Conservation (phyloP, 176 grass and related monocot species). For the Carex cristatella region DNA sequence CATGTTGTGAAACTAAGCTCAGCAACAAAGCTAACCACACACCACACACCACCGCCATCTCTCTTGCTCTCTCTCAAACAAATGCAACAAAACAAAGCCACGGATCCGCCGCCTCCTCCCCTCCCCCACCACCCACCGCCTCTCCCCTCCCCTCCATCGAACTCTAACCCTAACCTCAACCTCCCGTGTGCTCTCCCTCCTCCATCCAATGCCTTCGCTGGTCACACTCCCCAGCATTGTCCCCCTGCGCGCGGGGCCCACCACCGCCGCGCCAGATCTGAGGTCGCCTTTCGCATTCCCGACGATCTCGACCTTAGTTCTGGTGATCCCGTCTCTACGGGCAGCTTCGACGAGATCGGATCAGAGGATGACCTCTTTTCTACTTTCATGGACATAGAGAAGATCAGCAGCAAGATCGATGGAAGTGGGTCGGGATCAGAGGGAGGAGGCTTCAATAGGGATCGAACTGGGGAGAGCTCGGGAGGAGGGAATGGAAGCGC, state of each 20-base stretch:
- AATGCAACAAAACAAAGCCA: constrained; percentile 65
- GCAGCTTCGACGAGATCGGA: constrained; percentile 72
- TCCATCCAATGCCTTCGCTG: constrained; percentile 8
- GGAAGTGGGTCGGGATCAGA: constrained; percentile 39
- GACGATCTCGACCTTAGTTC: constrained; percentile 65
- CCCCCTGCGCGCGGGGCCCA: constrained; percentile 40
- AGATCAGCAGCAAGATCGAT: constrained; percentile 52
- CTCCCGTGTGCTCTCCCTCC: neutral
- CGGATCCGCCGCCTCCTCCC: constrained; percentile 46
- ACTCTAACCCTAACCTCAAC: constrained; percentile 14
- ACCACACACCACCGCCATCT: neutral
- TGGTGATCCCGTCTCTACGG: constrained; percentile 30
- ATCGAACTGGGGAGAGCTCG: constrained; percentile 58
- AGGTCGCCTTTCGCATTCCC: constrained; percentile 71
- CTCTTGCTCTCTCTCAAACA: constrained; percentile 9
- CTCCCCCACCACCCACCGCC: constrained; percentile 34
- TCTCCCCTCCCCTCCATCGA: constrained; percentile 32
- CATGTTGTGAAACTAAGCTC: neutral
- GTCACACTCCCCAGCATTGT: neutral
- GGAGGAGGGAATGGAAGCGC: constrained; percentile 9
- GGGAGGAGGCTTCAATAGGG: constrained; percentile 24
- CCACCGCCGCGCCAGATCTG: constrained; percentile 99
- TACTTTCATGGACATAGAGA: constrained; percentile 98
- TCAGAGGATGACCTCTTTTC: constrained; percentile 98
- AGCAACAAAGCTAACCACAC: constrained; percentile 4